Conservation (phyloP, 352 stramenopile species). For the Aphanomyces cochlioides region DNA sequence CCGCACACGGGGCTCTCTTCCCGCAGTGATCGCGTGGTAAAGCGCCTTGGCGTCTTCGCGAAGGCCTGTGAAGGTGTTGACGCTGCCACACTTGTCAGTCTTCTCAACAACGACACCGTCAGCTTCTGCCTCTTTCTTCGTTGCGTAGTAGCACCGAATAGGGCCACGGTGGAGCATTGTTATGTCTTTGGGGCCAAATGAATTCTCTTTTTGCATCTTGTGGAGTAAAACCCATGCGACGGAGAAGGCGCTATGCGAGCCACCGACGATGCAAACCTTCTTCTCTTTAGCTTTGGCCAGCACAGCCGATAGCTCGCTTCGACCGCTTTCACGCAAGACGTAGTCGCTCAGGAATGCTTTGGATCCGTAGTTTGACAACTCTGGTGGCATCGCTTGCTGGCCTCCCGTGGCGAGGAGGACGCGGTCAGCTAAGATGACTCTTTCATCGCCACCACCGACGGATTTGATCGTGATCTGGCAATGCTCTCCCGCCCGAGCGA, state of each 20-base stretch:
- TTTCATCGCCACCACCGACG: neutral
- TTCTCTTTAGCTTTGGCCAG: conserved; percentile 43
- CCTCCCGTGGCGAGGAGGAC: conserved; percentile 69
- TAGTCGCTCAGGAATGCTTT: conserved; percentile 70
- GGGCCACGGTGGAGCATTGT: conserved; percentile 73
- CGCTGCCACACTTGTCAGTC: conserved; percentile 56
- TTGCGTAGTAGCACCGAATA: conserved; percentile 74
- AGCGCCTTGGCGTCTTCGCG: conserved; percentile 78
- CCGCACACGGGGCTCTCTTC: conserved; percentile 59
- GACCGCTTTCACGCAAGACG: conserved; percentile 60
- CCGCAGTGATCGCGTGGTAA: conserved; percentile 57
- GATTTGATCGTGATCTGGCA: conserved; percentile 22
- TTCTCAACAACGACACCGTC: conserved; percentile 57
- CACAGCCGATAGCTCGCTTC: conserved; percentile 45
- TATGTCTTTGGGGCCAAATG: conserved; percentile 69
- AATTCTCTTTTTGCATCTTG: conserved; percentile 9
- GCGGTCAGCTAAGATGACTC: conserved; percentile 48
- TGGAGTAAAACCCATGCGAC: conserved; percentile 78
- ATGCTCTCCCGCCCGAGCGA: conserved; percentile 32
- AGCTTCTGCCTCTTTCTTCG: conserved; percentile 70
- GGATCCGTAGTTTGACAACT: conserved; percentile 39
- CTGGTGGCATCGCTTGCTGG: conserved; percentile 42
- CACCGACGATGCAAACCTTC: conserved; percentile 80
- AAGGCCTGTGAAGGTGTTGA: conserved; percentile 84
- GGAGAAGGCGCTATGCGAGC: conserved; percentile 83